phyloP scores from a whole-genome alignment of 1,139 yeast species.

The Yamadazyma conglobata region DNA sequence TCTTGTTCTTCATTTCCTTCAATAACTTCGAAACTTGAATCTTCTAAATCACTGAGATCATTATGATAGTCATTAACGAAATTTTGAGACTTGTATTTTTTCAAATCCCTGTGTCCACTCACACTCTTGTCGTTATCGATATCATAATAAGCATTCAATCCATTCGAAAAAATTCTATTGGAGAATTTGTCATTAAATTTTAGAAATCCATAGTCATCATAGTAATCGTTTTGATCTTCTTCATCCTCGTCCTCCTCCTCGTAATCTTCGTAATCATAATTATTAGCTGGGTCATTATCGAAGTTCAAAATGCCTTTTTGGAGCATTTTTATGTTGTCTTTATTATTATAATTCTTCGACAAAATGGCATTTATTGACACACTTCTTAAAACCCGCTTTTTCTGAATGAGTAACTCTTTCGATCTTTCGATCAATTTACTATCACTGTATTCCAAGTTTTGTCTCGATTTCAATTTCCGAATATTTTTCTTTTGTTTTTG shows the following conservation, averaged over 20 bases:
- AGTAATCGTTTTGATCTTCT: conserved; percentile 17
- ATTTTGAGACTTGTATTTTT: conserved; percentile 38
- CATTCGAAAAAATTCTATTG: conserved; percentile 31
- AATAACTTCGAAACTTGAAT: conserved; percentile 5
- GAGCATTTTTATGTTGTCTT: conserved; percentile 17
- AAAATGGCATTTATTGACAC: conserved; percentile 44
- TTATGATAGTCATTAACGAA: conserved; percentile 19
- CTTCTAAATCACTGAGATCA: conserved; percentile 12
- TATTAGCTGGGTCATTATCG: conserved; percentile 9
- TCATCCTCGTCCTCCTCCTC: conserved; percentile 13
- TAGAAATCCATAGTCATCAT: conserved; percentile 36
- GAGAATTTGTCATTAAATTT: conserved; percentile 27
- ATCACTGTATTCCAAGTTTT: conserved; percentile 48
- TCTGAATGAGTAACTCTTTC: conserved; percentile 39
- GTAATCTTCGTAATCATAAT: conserved; percentile 16
- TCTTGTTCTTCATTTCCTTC: conserved; percentile 10
- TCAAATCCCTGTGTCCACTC: conserved; percentile 12
- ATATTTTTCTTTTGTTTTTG: conserved; percentile 48
- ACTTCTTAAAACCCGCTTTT: conserved; percentile 43
- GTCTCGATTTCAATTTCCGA: conserved; percentile 38
- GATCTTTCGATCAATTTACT: conserved; percentile 48
- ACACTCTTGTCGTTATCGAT: conserved; percentile 15
- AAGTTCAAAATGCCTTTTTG: conserved; percentile 19
- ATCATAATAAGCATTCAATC: conserved; percentile 25
- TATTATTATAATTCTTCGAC: conserved; percentile 25